Conservation (phyloP, 371 early-diverging fungal genomes). For the Saksenaea oblongispora region DNA sequence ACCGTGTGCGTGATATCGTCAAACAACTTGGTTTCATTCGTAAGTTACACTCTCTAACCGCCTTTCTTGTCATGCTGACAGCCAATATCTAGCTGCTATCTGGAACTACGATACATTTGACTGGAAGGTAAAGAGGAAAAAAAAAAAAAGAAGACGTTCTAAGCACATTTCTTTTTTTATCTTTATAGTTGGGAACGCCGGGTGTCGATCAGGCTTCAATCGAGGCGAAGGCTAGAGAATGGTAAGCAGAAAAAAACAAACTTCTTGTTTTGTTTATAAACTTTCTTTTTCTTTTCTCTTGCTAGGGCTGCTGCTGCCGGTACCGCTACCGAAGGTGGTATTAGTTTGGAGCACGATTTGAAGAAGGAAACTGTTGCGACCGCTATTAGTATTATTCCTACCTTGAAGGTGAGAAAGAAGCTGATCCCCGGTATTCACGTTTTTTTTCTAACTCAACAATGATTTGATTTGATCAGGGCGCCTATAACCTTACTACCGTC, state of each 20-base stretch:
- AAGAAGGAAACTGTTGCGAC: constrained; percentile 39
- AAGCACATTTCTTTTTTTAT: not conserved
- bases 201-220: constrained; percentile 16
- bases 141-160: not conserved
- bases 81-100: constrained; percentile 8
- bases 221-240: constrained; percentile 25
- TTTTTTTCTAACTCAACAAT: not conserved
- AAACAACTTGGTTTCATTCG: constrained; percentile 46
- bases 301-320: constrained; percentile 24
- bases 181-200: constrained; percentile 7
- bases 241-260: constrained; percentile 4
- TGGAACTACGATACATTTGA: constrained; percentile 26
- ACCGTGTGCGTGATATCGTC: constrained; percentile 54
- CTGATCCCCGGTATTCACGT: not conserved
- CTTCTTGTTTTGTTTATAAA: too few species aligned
- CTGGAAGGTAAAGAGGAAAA: constrained; percentile 15
- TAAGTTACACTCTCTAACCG: not conserved
- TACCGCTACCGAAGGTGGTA: constrained; percentile 36
- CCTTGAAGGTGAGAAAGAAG: constrained; percentile 9
- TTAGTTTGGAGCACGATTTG: constrained; percentile 45
- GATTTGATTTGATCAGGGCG: not conserved
- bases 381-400: constrained; percentile 48
- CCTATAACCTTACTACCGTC: constrained; percentile 17
- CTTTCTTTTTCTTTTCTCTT: too few species aligned
- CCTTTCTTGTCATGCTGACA: not conserved